Conservation (phyloP, 2,329 filamentous ascomycete genomes). For the Clonostachys rhizophaga region DNA sequence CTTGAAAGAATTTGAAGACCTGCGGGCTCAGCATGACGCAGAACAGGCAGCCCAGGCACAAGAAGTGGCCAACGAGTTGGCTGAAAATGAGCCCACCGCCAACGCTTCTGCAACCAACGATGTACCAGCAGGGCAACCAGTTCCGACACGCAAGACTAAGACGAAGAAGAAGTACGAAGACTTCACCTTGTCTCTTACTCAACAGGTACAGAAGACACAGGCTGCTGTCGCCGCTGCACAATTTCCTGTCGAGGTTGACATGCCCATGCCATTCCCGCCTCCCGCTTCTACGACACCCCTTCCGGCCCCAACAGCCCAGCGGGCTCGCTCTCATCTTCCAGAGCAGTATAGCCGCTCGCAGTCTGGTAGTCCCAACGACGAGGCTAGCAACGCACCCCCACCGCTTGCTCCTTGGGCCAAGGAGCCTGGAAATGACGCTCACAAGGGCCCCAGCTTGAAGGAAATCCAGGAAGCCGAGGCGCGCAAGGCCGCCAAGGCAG, state of each 20-base stretch:
- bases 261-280: slow-evolving; percentile 72
- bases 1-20: slow-evolving; percentile 76
- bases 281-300: slow-evolving; percentile 77
- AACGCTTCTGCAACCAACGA: neutral
- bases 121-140: neutral
- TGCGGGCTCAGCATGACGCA: slow-evolving; percentile 69
- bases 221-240: slow-evolving; percentile 37
- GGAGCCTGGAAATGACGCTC: slow-evolving; percentile 63
- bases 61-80: slow-evolving; percentile 8
- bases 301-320: slow-evolving; percentile 83
- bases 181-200: slow-evolving; percentile 61
- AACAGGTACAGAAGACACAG: slow-evolving; percentile 78
- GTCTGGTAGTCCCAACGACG: slow-evolving; percentile 68
- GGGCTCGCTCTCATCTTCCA: slow-evolving; percentile 77
- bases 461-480: slow-evolving; percentile 97
- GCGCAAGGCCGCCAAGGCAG: slow-evolving; percentile 83
- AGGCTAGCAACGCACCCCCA: slow-evolving; percentile 41
- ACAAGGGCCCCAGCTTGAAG: slow-evolving; percentile 86
- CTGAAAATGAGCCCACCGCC: slow-evolving; percentile 5
- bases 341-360: slow-evolving; percentile 69
- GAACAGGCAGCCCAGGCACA: slow-evolving; percentile 27
- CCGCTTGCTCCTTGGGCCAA: slow-evolving; percentile 95
- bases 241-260: slow-evolving; percentile 44
- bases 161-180: slow-evolving; percentile 26
- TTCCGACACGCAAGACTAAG: slow-evolving; percentile 2